Percentiles rank a stretch among this genome's conserved stretches.
Evolutionary conservation across 352 stramenopile species (phyloP).

Genomic region (Peronospora belbahrii): DNA sequence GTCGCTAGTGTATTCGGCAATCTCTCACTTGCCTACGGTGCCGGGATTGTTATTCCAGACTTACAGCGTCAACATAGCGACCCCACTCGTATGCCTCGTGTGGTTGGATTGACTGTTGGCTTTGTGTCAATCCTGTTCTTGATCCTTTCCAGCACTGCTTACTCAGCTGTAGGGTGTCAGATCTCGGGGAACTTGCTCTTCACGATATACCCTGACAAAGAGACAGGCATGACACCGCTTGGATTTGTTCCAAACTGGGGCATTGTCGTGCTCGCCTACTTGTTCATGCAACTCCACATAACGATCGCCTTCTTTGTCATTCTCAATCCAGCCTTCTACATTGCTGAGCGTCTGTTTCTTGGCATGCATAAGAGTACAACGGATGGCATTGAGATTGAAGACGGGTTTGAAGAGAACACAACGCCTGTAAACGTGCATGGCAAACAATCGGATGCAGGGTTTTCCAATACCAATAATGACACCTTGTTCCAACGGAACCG

Average conservation of each 20-base stretch:
- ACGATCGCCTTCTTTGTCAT: conserved; percentile 54
- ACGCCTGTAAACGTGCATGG: neutral
- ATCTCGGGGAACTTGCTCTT: conserved; percentile 21
- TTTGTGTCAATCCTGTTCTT: conserved; percentile 13
- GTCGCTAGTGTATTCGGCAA: conserved; percentile 45
- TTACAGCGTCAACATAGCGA: conserved; percentile 22
- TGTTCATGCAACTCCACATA: conserved; percentile 42
- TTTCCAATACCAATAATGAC: conserved; percentile 7
- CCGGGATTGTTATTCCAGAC: conserved; percentile 20
- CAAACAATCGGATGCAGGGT: neutral
- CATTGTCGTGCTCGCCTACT: conserved; percentile 25
- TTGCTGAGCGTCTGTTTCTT: conserved; percentile 17
- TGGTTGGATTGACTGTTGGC: conserved; percentile 31
- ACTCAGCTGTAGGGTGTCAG: conserved; percentile 29
- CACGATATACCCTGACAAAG: conserved; percentile 13
- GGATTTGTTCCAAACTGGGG: conserved; percentile 30
- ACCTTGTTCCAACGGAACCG: conserved; percentile 6
- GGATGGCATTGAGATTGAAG: conserved; percentile 24
- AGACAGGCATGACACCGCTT: conserved; percentile 14
- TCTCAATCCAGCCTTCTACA: conserved; percentile 48
- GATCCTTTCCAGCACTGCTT: conserved; percentile 8
- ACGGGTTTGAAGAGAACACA: neutral
- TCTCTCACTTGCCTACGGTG: conserved; percentile 47
- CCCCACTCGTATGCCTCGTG: conserved; percentile 24
- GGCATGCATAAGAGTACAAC: conserved; percentile 45